Evolutionary conservation across 129 eudicot species (phyloP).

Genomic region (Apium graveolens): DNA sequence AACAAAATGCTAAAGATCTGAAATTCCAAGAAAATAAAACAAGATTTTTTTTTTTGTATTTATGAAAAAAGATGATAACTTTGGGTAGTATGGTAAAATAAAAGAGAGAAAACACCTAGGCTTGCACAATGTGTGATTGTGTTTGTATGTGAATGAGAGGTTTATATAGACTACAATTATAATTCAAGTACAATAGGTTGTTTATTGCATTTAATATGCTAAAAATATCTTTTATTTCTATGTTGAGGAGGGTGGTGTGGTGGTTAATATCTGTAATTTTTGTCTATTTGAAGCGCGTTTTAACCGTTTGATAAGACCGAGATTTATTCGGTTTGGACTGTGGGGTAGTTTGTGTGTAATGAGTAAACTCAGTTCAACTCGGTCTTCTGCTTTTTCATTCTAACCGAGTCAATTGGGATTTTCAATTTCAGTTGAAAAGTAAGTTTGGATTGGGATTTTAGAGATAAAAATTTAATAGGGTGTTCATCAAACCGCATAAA

Average conservation of each 20-base stretch:
- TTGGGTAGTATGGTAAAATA: neutral
- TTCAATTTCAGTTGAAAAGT: neutral
- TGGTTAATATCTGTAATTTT: neutral
- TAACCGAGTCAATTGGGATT: neutral
- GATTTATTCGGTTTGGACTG: neutral
- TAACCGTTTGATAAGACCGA: neutral
- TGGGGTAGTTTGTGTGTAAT: neutral
- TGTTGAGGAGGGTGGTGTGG: neutral
- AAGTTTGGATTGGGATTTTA: neutral
- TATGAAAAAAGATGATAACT: neutral
- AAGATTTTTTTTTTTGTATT: neutral
- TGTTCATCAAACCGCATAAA: no score
- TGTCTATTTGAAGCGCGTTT: neutral
- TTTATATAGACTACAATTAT: neutral
- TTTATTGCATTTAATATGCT: neutral
- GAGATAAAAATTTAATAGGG: no score
- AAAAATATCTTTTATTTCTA: neutral
- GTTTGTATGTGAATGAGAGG: neutral
- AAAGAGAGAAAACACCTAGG: neutral
- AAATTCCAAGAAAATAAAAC: neutral
- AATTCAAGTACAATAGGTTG: neutral
- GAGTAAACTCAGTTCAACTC: neutral
- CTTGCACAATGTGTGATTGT: neutral
- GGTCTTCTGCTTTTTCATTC: neutral
- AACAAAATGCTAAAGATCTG: conserved; percentile 2